These are phyloP conservation scores for Geoglossum cookeanum DNA, from an alignment of 2,329 filamentous ascomycete species.

Conservation along the genomic window DNA sequence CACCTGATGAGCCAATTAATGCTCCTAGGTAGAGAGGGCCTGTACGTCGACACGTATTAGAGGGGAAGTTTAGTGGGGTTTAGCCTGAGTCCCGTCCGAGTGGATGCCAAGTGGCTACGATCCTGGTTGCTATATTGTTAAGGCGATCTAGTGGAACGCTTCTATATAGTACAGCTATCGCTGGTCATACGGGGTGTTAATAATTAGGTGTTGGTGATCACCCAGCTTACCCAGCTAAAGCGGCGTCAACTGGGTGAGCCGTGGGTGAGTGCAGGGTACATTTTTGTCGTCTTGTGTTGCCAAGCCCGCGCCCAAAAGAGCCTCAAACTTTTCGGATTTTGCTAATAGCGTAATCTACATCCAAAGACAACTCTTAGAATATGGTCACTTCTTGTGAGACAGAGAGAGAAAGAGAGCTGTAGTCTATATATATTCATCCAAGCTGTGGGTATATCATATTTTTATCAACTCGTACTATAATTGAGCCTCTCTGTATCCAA, in stretches of 20 bases:
- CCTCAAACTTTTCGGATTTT: no score
- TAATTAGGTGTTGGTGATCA: no score
- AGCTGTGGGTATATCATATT: not conserved
- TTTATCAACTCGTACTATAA: not conserved
- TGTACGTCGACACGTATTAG: constrained; percentile 54
- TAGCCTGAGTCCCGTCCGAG: constrained; percentile 19
- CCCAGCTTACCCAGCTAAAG: no score
- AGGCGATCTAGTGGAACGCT: constrained; percentile 22
- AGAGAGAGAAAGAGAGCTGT: not conserved
- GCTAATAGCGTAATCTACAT: not conserved
- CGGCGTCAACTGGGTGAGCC: no score
- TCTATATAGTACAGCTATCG: constrained; percentile 21
- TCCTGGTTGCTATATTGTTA: constrained; percentile 27
- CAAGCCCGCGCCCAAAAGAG: no score
- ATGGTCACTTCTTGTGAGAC: not conserved
- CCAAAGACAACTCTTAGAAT: not conserved
- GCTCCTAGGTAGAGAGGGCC: constrained; percentile 53
- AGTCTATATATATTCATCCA: not conserved
- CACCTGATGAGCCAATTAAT: constrained; percentile 24
- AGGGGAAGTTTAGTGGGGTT: constrained; percentile 64
- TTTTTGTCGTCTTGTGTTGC: no score
- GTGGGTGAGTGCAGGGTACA: no score
- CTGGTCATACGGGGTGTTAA: constrained; percentile 10
- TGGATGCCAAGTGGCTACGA: constrained; percentile 27
- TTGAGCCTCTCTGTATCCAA: no score